Percentiles rank a stretch among this genome's conserved stretches.
phyloP scores from a whole-genome alignment of 495 filamentous ascomycete genomes.

The Xylaria grammica region DNA sequence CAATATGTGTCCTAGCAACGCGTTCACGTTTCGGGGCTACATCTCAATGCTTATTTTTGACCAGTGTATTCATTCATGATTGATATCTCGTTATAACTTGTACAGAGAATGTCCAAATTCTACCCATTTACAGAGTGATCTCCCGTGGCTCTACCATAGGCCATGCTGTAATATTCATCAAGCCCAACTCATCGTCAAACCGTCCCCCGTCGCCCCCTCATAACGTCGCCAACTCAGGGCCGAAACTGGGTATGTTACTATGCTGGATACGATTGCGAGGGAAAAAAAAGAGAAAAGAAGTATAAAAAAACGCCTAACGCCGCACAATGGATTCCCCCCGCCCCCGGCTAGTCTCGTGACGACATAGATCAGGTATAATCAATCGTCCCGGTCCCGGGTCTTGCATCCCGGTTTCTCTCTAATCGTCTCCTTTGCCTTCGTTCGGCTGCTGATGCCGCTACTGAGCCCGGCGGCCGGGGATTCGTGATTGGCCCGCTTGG shows the following conservation, averaged over 20 bases:
- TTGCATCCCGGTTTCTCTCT: constrained; percentile 51
- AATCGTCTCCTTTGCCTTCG: constrained; percentile 52
- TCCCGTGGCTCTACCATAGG: constrained; percentile 2
- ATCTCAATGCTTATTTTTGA: not conserved
- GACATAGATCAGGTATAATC: constrained; percentile 44
- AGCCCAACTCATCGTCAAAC: not conserved
- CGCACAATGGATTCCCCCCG: constrained; percentile 26
- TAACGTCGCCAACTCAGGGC: constrained; percentile 3
- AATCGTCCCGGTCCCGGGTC: constrained; percentile 39
- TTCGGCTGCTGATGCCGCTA: constrained; percentile 43
- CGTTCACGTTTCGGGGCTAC: not conserved
- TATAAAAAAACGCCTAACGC: constrained; percentile 38
- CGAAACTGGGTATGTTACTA: constrained; percentile 17
- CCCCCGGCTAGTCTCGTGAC: constrained; percentile 3
- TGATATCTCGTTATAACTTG: constrained; percentile 9
- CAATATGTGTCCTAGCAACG: no score
- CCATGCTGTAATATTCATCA: constrained; percentile 1
- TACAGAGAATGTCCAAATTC: constrained; percentile 16
- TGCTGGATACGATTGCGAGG: not conserved
- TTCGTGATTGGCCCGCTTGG: constrained; percentile 34
- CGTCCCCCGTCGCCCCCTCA: not conserved
- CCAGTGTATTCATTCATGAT: constrained; percentile 10
- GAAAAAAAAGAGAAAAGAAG: constrained; percentile 24
- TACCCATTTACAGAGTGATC: constrained; percentile 8
- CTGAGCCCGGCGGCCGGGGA: constrained; percentile 22